Conservation (phyloP, 75 land plant genomes). For the Adiantum capillusveneris region DNA sequence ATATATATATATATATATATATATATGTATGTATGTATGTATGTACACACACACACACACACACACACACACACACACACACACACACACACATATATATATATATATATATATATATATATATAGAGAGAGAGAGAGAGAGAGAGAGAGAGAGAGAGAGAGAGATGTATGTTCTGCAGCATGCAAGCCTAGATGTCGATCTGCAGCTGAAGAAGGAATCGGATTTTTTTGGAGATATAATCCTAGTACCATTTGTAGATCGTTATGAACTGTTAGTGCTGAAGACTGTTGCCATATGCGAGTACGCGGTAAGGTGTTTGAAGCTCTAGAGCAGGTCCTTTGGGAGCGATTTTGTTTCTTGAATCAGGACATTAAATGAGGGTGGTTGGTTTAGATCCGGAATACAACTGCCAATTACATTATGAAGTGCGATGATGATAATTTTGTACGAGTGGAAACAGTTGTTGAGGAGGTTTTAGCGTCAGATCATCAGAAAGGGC, state of each 20-base stretch:
- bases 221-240: conserved; percentile 52
- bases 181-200: conserved; percentile 56
- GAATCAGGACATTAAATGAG: too few species aligned
- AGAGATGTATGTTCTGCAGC: conserved; percentile 21
- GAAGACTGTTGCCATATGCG: conserved; percentile 71
- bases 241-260: conserved; percentile 57
- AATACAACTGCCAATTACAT: conserved; percentile 50
- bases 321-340: too few species aligned
- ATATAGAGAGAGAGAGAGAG: too few species aligned
- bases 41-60: too few species aligned
- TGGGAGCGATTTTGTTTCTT: too few species aligned
- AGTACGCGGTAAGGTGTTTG: conserved; percentile 52
- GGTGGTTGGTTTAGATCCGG: too few species aligned
- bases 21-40: too few species aligned
- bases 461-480: conserved; percentile 23
- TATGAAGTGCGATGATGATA: conserved; percentile 74
- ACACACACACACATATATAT: too few species aligned
- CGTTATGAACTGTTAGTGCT: conserved; percentile 58
- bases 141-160: too few species aligned
- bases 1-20: too few species aligned
- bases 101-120: too few species aligned
- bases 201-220: conserved; percentile 51
- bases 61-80: too few species aligned
- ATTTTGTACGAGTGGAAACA: conserved; percentile 56
- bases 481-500: conserved; percentile 12